Evolutionary conservation across 1,284 basidiomycete species (phyloP), one percentile per base, ranked within the genome.

Genomic region (Fereydounia khargensis): DNA sequence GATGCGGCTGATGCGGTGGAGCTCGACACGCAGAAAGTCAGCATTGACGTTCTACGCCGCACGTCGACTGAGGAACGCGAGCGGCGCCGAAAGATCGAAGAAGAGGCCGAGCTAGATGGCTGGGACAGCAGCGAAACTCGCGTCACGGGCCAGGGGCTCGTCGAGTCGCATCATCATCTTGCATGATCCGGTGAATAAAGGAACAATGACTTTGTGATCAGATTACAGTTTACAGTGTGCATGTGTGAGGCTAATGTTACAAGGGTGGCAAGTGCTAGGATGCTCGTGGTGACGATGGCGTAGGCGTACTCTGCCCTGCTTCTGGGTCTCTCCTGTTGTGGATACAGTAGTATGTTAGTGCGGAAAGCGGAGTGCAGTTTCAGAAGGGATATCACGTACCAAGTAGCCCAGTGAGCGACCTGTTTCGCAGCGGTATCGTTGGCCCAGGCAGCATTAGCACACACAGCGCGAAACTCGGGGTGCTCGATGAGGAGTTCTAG

Each of bases 371-470:
- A n/a, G n/a, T n/a, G n/a, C n/a, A n/a, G n/a, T n/a, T n/a, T n/a
- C n/a, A n/a, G n/a, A n/a, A 27, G 25, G 25, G 25, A 14, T 8
- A 27, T 8, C 8, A 33, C 61, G 24, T 44, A 47, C 70, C 68
- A 72, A 14, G 68, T 68, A 8, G 68, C 62, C 70, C 70, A 72
- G 38, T 72, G 70, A 4, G 47, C 63, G 3, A 70, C 42, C 52
- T 67, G 62, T 11, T 49, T 59, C 3, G 51, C 53, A 35, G 65
- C 69, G 14, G 62, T 59, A 27, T 65, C 63, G 16, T 60, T 58
- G 9, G 59, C 68, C 59, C 69, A 72, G 2, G 44, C 70, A 5
- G 53, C 40, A 43, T 63, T 56, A 13, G 49, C 50, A 7, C 58
- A 58, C 13, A 65, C 66, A 20, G 49, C 30, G 10, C 70, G 42